phyloP scores from a whole-genome alignment of 176 grass and related monocot species.

The Paspalum vaginatum region DNA sequence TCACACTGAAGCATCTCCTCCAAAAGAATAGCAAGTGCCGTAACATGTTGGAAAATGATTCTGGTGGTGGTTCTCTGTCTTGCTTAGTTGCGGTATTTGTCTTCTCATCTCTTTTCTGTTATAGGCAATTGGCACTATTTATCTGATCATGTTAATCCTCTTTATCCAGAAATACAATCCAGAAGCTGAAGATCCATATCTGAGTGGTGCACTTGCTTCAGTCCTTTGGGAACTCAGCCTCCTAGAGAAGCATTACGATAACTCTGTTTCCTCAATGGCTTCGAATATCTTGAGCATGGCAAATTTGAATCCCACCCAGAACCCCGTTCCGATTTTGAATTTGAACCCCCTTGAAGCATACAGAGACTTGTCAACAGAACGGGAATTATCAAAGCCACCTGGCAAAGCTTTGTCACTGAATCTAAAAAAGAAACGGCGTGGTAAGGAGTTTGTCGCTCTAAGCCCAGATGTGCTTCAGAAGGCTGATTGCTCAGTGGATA shows the following conservation, averaged over 20 bases:
- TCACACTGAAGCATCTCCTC: slow-evolving; percentile 88
- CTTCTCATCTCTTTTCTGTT: slow-evolving; percentile 24
- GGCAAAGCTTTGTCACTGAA: slow-evolving; percentile 55
- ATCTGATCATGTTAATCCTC: slow-evolving; percentile 12
- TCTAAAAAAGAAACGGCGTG: slow-evolving; percentile 52
- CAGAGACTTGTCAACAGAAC: slow-evolving; percentile 59
- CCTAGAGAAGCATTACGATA: slow-evolving; percentile 82
- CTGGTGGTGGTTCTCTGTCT: slow-evolving; percentile 86
- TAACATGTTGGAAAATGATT: slow-evolving; percentile 94
- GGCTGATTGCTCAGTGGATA: slow-evolving; percentile 44
- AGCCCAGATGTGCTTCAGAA: slow-evolving; percentile 50
- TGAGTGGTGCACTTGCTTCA: slow-evolving; percentile 91
- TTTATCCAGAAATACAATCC: slow-evolving; percentile 88
- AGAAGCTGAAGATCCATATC: slow-evolving; percentile 83
- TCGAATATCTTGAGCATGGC: slow-evolving; percentile 77
- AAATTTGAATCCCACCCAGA: slow-evolving; percentile 69
- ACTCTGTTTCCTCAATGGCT: slow-evolving; percentile 66
- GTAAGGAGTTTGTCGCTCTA: slow-evolving; percentile 54
- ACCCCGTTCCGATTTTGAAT: slow-evolving; percentile 67
- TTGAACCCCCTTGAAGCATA: slow-evolving; percentile 78
- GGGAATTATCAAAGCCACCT: slow-evolving; percentile 56
- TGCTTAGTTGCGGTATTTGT: slow-evolving; percentile 75
- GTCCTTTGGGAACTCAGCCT: slow-evolving; percentile 96
- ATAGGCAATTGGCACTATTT: slow-evolving; percentile 12
- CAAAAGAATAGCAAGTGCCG: slow-evolving; percentile 92